These are phyloP conservation scores for Heliocybe sulcata DNA, from an alignment of 1,284 basidiomycete species.

Conservation along the genomic window DNA sequence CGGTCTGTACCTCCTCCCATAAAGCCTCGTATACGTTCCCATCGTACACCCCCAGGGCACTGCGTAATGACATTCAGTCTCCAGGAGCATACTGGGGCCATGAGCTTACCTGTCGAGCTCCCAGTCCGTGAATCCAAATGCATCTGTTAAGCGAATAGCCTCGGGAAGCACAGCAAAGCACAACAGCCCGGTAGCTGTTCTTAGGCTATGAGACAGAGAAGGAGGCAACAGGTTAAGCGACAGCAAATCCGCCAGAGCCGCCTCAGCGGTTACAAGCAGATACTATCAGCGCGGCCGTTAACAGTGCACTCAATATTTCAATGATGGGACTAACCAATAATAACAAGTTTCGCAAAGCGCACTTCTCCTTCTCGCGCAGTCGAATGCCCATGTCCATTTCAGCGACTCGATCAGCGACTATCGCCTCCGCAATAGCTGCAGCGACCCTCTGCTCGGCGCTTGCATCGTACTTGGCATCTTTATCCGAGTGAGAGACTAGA, in stretches of 20 bases:
- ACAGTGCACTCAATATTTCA: slow-evolving; percentile 23
- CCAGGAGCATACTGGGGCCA: background rate
- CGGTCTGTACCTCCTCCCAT: slow-evolving; percentile 55
- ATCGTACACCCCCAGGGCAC: slow-evolving; percentile 58
- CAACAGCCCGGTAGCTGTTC: slow-evolving; percentile 42
- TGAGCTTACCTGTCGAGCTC: slow-evolving; percentile 59
- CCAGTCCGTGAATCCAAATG: slow-evolving; percentile 76
- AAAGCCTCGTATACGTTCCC: slow-evolving; percentile 66
- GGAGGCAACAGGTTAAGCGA: slow-evolving; percentile 39
- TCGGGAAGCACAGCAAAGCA: slow-evolving; percentile 56
- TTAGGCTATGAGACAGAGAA: too few species aligned
- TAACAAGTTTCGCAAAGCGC: slow-evolving; percentile 25
- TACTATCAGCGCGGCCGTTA: slow-evolving; percentile 43
- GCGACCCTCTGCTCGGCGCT: slow-evolving; percentile 50
- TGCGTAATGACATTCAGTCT: slow-evolving; percentile 13
- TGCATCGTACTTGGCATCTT: slow-evolving; percentile 32
- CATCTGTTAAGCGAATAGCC: slow-evolving; percentile 64
- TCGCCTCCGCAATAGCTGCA: slow-evolving; percentile 61
- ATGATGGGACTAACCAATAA: background rate
- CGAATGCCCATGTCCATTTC: slow-evolving; percentile 34
- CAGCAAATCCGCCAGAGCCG: slow-evolving; percentile 49
- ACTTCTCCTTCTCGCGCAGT: slow-evolving; percentile 25
- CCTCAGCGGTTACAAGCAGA: slow-evolving; percentile 52
- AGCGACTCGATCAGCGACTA: slow-evolving; percentile 47
- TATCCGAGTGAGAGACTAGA: slow-evolving; percentile 27